Conservation (phyloP, 2,329 filamentous ascomycete genomes). For the Stachybotrys chlorohalonatus region DNA sequence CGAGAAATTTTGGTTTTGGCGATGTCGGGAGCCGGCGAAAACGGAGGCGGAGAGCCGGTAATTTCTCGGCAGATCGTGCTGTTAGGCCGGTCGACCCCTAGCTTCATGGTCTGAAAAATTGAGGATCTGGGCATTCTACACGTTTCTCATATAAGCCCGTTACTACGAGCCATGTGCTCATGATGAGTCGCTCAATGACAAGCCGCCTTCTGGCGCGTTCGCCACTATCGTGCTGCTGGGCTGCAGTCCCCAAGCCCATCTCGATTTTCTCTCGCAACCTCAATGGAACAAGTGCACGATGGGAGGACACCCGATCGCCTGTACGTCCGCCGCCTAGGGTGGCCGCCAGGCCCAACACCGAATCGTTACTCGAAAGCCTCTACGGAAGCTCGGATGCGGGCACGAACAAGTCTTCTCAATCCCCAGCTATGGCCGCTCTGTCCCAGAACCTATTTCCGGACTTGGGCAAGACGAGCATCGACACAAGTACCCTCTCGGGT, state of each 20-base stretch:
- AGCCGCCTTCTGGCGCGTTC: slow-evolving; percentile 33
- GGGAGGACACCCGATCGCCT: slow-evolving; percentile 12
- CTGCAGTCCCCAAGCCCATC: slow-evolving; percentile 8
- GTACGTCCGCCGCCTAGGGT: slow-evolving; percentile 10
- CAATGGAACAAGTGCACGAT: slow-evolving; percentile 26
- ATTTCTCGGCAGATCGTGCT: slow-evolving; percentile 17
- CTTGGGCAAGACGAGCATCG: slow-evolving; percentile 17
- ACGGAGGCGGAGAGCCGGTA: slow-evolving; percentile 23
- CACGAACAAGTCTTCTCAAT: slow-evolving; percentile 4
- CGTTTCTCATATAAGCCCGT: neutral
- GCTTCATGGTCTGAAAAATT: slow-evolving; percentile 11
- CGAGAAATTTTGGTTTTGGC: slow-evolving; percentile 28
- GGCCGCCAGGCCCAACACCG: slow-evolving; percentile 15
- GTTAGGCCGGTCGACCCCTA: neutral
- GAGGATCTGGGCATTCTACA: slow-evolving; percentile 4
- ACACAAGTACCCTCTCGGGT: slow-evolving; percentile 21
- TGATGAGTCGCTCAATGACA: slow-evolving; percentile 35
- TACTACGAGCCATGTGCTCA: slow-evolving; percentile 17
- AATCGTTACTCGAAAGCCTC: slow-evolving; percentile 22
- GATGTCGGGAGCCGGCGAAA: slow-evolving; percentile 24
- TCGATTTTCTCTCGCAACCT: slow-evolving; percentile 20
- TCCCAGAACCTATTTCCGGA: slow-evolving; percentile 18
- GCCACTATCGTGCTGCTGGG: slow-evolving; percentile 17
- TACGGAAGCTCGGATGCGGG: slow-evolving; percentile 15
- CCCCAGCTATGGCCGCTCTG: slow-evolving; percentile 20